A percentile compares a stretch with the other conserved stretches of the same genome.
These are phyloP conservation scores for Prosopis cineraria DNA, from an alignment of 306 rosid genomes.

Conservation along the genomic window DNA sequence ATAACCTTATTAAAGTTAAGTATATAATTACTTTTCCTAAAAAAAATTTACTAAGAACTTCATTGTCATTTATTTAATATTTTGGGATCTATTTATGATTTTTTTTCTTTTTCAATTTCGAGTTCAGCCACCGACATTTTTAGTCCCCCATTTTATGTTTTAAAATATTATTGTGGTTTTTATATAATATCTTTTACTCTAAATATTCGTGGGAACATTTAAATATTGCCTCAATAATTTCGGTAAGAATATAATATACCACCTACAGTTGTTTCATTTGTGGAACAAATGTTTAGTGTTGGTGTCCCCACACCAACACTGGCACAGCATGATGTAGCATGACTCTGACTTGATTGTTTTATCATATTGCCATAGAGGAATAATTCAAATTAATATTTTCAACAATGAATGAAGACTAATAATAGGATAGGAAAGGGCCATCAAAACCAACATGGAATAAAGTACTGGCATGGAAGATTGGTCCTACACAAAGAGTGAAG, in stretches of 20 bases:
- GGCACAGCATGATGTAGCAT: too few species aligned
- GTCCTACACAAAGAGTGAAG: conserved; percentile 29
- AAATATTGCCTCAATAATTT: neutral
- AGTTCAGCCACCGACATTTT: conserved; percentile 7
- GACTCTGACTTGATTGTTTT: neutral
- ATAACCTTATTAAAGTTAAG: too few species aligned
- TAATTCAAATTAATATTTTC: neutral
- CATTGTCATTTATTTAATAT: too few species aligned
- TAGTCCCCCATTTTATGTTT: neutral
- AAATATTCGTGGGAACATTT: neutral
- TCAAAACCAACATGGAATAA: conserved; percentile 36
- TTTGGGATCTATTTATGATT: too few species aligned
- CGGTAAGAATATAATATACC: neutral
- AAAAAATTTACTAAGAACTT: too few species aligned
- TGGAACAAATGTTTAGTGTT: neutral
- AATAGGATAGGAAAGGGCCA: neutral
- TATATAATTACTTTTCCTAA: too few species aligned
- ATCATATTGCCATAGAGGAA: neutral
- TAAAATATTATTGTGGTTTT: neutral
- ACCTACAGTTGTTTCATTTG: too few species aligned
- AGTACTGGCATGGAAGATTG: conserved; percentile 12
- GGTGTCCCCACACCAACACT: too few species aligned
- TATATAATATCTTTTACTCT: neutral
- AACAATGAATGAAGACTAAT: conserved; percentile 22
- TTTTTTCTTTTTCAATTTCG: too few species aligned